phyloP scores from a whole-genome alignment of 441 rosid species.

The Cnidoscolus chayamansa region DNA sequence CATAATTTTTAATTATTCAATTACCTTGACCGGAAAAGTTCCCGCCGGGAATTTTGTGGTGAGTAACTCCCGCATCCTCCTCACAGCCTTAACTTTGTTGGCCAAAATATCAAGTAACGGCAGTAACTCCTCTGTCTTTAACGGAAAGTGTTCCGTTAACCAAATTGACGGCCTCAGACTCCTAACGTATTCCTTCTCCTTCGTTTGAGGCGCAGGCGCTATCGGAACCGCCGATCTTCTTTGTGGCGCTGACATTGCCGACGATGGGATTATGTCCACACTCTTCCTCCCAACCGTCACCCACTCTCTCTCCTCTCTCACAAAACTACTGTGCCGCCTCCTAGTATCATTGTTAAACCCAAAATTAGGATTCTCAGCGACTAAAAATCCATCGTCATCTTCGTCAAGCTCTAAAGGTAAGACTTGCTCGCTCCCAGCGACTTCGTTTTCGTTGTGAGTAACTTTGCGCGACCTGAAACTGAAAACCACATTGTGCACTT shows the following conservation, averaged over 20 bases:
- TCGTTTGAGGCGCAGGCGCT: constrained; percentile 54
- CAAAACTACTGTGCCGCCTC: constrained; percentile 91
- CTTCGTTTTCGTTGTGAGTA: constrained; percentile 44
- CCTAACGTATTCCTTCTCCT: constrained; percentile 80
- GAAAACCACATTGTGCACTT: constrained; percentile 68
- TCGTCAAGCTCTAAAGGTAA: constrained; percentile 82
- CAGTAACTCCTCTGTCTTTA: constrained; percentile 81
- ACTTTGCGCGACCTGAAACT: constrained; percentile 74
- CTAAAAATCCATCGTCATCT: constrained; percentile 93
- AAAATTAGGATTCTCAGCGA: constrained; percentile 74
- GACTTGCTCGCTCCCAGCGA: constrained; percentile 73
- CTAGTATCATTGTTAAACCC: constrained; percentile 32
- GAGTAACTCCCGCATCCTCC: constrained; percentile 79
- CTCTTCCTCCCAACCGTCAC: constrained; percentile 78
- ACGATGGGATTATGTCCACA: constrained; percentile 65
- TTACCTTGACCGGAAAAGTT: constrained; percentile 92
- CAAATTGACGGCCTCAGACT: constrained; percentile 83
- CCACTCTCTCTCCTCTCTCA: constrained; percentile 73
- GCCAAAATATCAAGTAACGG: constrained; percentile 93
- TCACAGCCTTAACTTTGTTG: constrained; percentile 85
- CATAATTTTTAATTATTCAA: background rate
- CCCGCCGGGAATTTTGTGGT: constrained; percentile 96
- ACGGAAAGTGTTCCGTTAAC: constrained; percentile 90
- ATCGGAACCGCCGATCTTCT: constrained; percentile 37
- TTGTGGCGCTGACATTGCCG: constrained; percentile 30